Evolutionary conservation across 2,329 filamentous ascomycete species (phyloP).

Genomic region (Lojkania enalia): DNA sequence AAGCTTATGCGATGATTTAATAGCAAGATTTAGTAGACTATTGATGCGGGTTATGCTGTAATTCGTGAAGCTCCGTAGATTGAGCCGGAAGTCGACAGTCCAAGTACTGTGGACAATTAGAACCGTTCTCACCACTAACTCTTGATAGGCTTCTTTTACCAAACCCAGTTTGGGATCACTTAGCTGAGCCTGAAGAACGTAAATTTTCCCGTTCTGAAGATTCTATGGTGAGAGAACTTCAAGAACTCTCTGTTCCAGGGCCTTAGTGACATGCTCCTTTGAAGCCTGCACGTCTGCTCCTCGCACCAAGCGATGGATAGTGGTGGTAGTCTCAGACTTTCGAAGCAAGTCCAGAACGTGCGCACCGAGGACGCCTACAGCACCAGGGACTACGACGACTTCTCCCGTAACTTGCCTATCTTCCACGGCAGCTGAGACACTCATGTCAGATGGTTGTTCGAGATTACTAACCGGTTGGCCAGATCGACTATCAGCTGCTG

Average conservation of each 20-base stretch:
- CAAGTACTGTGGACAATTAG: slow-evolving; percentile 66
- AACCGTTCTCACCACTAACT: slow-evolving; percentile 50
- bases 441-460: background rate
- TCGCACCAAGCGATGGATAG: slow-evolving; percentile 62
- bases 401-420: slow-evolving; percentile 7
- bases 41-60: slow-evolving; percentile 56
- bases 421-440: background rate
- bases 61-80: slow-evolving; percentile 58
- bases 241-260: slow-evolving; percentile 36
- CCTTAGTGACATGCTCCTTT: slow-evolving; percentile 38
- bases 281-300: slow-evolving; percentile 42
- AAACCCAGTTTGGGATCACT: slow-evolving; percentile 55
- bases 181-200: slow-evolving; percentile 55
- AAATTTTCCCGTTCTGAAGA: slow-evolving; percentile 43
- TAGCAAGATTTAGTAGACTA: slow-evolving; percentile 54
- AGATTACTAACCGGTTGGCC: background rate
- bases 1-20: slow-evolving; percentile 33
- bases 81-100: slow-evolving; percentile 66
- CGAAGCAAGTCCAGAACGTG: slow-evolving; percentile 55
- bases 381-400: slow-evolving; percentile 51
- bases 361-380: slow-evolving; percentile 56
- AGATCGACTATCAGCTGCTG: slow-evolving; percentile 1
- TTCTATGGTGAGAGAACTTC: slow-evolving; percentile 20
- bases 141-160: slow-evolving; percentile 43
- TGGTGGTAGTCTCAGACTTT: slow-evolving; percentile 41